A percentile compares a stretch with the other conserved stretches of the same genome.
phyloP scores from a whole-genome alignment of 202 grass and related monocot genomes.

The Eragrostis tef region DNA sequence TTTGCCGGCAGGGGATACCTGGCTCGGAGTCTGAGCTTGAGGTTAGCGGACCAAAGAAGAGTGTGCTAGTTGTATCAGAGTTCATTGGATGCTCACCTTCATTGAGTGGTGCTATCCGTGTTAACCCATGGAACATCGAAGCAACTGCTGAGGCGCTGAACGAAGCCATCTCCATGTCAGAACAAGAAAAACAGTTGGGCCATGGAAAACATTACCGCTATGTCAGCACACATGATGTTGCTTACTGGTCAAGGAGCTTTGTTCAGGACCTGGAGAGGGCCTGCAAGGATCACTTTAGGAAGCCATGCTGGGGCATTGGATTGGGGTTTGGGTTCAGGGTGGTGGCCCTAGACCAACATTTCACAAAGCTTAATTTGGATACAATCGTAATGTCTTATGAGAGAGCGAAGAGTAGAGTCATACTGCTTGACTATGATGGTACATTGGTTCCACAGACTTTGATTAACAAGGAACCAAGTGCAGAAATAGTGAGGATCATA shows the following conservation, averaged over 20 bases:
- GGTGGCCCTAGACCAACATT: constrained; percentile 77
- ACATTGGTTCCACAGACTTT: constrained; percentile 72
- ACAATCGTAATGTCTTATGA: constrained; percentile 71
- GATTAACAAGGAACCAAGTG: constrained; percentile 64
- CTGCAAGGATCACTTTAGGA: constrained; percentile 89
- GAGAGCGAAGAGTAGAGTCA: constrained; percentile 66
- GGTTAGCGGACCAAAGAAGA: constrained; percentile 60
- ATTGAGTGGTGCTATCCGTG: constrained; percentile 75
- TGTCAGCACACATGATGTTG: constrained; percentile 80
- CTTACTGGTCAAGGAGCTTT: constrained; percentile 83
- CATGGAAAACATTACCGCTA: constrained; percentile 90
- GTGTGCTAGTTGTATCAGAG: constrained; percentile 83
- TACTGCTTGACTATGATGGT: constrained; percentile 93
- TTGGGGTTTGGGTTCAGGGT: constrained; percentile 92
- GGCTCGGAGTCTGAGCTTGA: constrained; percentile 50
- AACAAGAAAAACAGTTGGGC: constrained; percentile 72
- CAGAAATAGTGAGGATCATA: constrained; percentile 67
- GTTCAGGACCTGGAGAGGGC: constrained; percentile 79
- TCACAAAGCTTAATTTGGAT: constrained; percentile 80
- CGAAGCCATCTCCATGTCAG: constrained; percentile 71
- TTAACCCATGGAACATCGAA: constrained; percentile 87
- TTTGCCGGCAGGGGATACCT: constrained; percentile 70
- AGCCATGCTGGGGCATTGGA: constrained; percentile 78
- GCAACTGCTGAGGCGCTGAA: constrained; percentile 78
- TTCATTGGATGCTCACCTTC: constrained; percentile 96